Evolutionary conservation across 2,329 filamentous ascomycete species (phyloP).

Genomic region (Penicillium sp.): DNA sequence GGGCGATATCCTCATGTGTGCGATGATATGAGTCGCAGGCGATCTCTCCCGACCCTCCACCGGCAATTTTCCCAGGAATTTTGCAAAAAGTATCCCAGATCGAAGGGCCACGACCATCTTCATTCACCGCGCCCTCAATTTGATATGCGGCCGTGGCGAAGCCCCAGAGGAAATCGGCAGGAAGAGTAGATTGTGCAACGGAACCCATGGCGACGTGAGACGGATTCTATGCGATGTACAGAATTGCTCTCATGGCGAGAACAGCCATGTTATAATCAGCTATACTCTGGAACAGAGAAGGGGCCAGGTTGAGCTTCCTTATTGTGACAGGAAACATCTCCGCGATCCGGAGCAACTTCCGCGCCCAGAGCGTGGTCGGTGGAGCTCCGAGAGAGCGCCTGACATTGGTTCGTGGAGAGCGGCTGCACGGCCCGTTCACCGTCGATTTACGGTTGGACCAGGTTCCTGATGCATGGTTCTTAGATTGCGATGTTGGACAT

Average conservation of each 20-base stretch:
- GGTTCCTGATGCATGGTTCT: no score
- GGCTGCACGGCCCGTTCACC: slow-evolving; percentile 18
- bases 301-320: slow-evolving; percentile 17
- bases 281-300: slow-evolving; percentile 1
- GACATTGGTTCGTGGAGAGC: neutral
- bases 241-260: neutral
- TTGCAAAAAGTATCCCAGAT: slow-evolving; percentile 91
- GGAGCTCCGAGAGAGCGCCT: slow-evolving; percentile 1
- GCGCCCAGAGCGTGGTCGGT: slow-evolving; percentile 19
- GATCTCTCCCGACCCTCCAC: slow-evolving; percentile 69
- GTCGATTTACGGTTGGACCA: neutral
- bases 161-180: slow-evolving; percentile 72
- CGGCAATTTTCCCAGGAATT: slow-evolving; percentile 77
- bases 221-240: neutral
- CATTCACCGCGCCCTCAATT: slow-evolving; percentile 72
- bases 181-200: slow-evolving; percentile 45
- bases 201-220: slow-evolving; percentile 24
- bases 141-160: slow-evolving; percentile 84
- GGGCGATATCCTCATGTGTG: slow-evolving; percentile 70
- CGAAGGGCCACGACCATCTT: slow-evolving; percentile 75
- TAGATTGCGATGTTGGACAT: no score
- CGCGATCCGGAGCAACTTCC: slow-evolving; percentile 22
- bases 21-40: slow-evolving; percentile 88
- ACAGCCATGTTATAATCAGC: slow-evolving; percentile 2
- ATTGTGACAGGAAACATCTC: slow-evolving; percentile 26